Evolutionary conservation across 1,284 basidiomycete species (phyloP).

Genomic region (Coniferiporia weirii): DNA sequence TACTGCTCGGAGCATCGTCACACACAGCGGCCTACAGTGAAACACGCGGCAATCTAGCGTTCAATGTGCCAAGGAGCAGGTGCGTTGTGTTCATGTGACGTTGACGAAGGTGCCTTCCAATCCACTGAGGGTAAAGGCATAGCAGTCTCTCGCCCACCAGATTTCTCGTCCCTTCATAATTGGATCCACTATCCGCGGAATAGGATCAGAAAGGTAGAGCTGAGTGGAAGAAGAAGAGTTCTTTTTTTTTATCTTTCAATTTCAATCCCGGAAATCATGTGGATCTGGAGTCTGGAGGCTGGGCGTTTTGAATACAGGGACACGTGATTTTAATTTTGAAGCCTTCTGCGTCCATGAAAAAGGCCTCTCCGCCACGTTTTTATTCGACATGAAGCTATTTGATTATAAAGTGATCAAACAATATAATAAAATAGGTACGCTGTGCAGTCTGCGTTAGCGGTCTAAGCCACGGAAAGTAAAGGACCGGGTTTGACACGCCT

Average conservation of each 20-base stretch:
- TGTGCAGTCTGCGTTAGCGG: constrained; percentile 2
- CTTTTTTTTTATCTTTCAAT: too few species aligned
- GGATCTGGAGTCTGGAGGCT: too few species aligned
- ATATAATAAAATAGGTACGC: neutral
- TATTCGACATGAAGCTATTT: neutral
- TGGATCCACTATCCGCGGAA: neutral
- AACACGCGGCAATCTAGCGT: neutral
- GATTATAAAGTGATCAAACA: neutral
- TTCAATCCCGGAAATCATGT: too few species aligned
- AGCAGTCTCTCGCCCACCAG: neutral
- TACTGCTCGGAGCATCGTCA: too few species aligned
- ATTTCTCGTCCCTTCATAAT: neutral
- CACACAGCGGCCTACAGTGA: neutral
- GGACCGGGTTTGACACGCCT: constrained; percentile 15
- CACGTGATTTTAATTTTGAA: too few species aligned
- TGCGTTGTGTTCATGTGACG: neutral
- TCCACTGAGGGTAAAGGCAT: neutral
- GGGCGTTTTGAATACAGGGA: too few species aligned
- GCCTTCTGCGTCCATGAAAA: neutral
- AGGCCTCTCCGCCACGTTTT: neutral
- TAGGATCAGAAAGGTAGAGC: neutral
- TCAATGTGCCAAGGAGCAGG: neutral
- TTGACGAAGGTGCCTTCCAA: neutral
- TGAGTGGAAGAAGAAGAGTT: too few species aligned
- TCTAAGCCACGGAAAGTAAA: constrained; percentile 15